phyloP scores from a whole-genome alignment of 257 asterid species.

The Solanum tarapatanum region DNA sequence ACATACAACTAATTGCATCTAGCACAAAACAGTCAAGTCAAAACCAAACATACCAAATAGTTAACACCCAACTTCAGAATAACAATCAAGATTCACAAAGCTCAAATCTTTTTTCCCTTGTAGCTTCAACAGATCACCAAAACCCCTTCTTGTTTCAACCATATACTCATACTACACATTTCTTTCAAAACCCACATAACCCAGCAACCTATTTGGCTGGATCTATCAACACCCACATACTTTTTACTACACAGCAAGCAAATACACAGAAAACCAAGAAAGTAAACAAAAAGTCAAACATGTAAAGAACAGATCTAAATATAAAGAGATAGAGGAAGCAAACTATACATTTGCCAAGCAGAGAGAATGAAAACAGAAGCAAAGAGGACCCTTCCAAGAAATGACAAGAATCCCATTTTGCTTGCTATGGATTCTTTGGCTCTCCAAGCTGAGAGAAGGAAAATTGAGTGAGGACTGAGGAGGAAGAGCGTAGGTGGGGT shows the following conservation, averaged over 20 bases:
- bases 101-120: neutral
- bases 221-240: neutral
- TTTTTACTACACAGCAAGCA: neutral
- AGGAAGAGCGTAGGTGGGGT: neutral
- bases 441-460: neutral
- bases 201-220: neutral
- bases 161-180: neutral
- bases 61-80: neutral
- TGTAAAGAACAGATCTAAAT: slow-evolving; percentile 28
- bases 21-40: neutral
- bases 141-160: neutral
- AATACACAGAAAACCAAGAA: neutral
- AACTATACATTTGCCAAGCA: slow-evolving; percentile 82
- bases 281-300: neutral
- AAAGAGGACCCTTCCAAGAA: slow-evolving; percentile 75
- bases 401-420: slow-evolving; percentile 80
- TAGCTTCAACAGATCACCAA: neutral
- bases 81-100: neutral
- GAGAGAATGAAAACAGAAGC: slow-evolving; percentile 91
- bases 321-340: neutral
- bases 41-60: neutral
- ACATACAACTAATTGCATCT: neutral
- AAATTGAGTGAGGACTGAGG: neutral
- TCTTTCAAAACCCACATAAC: neutral
- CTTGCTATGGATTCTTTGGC: neutral